phyloP scores from a whole-genome alignment of 2,329 filamentous ascomycete genomes.

The Berkeleyomyces rouxiae region DNA sequence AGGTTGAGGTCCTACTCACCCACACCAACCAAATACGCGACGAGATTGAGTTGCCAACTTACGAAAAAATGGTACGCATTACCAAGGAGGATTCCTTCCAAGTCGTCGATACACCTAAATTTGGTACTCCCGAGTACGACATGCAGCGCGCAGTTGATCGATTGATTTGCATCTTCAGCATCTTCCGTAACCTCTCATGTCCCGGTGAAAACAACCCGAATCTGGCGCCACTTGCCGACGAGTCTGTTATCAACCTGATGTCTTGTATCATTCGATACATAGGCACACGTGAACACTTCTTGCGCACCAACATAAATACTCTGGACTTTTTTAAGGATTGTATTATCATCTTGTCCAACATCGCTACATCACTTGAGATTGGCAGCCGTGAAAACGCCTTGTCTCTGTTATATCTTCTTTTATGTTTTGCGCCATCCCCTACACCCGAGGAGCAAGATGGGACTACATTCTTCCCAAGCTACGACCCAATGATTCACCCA shows the following conservation, averaged over 20 bases:
- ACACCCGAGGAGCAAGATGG: slow-evolving; percentile 40
- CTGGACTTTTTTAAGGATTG: slow-evolving; percentile 96
- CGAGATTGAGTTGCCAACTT: slow-evolving; percentile 63
- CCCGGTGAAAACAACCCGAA: slow-evolving; percentile 45
- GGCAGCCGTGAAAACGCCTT: slow-evolving; percentile 75
- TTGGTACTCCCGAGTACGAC: slow-evolving; percentile 64
- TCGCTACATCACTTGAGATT: slow-evolving; percentile 63
- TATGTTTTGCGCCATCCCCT: slow-evolving; percentile 76
- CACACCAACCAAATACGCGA: slow-evolving; percentile 75
- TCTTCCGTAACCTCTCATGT: slow-evolving; percentile 85
- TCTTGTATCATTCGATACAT: slow-evolving; percentile 72
- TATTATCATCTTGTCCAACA: slow-evolving; percentile 76
- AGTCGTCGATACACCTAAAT: slow-evolving; percentile 53
- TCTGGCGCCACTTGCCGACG: slow-evolving; percentile 55
- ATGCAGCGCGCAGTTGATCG: slow-evolving; percentile 75
- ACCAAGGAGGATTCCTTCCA: slow-evolving; percentile 57
- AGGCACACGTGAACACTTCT: slow-evolving; percentile 73
- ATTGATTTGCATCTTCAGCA: slow-evolving; percentile 78
- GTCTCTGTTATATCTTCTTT: slow-evolving; percentile 71
- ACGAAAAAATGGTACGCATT: slow-evolving; percentile 74
- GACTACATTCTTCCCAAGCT: slow-evolving; percentile 56
- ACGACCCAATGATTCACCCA: slow-evolving; percentile 64
- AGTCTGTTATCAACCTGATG: slow-evolving; percentile 65
- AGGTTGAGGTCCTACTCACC: slow-evolving; percentile 69
- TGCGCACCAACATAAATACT: slow-evolving; percentile 68